Conservation (phyloP, 306 rosid genomes). For the Lathyrus aphaca region DNA sequence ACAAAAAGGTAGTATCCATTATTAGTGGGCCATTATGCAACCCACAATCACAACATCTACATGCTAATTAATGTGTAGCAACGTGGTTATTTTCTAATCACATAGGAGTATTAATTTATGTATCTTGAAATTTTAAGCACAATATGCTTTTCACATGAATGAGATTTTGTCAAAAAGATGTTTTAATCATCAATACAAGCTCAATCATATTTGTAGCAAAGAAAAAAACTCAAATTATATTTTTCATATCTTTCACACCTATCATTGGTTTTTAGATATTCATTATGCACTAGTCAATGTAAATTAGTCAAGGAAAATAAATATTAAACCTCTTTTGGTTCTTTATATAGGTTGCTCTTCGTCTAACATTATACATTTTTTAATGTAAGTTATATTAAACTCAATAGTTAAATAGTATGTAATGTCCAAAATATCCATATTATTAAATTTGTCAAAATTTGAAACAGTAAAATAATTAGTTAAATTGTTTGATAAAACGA, state of each 20-base stretch:
- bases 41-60: constrained; percentile 53
- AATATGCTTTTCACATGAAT: constrained; percentile 36
- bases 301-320: not conserved
- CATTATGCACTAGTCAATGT: constrained; percentile 39
- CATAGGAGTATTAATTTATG: not conserved
- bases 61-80: constrained; percentile 37
- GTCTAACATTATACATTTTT: too few relatives aligned
- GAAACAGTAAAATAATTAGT: too few relatives aligned
- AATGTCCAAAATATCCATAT: too few relatives aligned
- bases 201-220: not conserved
- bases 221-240: constrained; percentile 36
- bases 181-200: constrained; percentile 41
- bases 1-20: constrained; percentile 27
- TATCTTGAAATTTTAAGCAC: constrained; percentile 30
- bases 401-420: too few relatives aligned
- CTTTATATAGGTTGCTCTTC: too few relatives aligned
- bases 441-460: too few relatives aligned
- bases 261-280: constrained; percentile 42
- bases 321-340: too few relatives aligned
- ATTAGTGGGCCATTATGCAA: constrained; percentile 55
- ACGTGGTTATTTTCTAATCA: constrained; percentile 41
- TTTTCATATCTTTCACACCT: constrained; percentile 49
- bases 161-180: constrained; percentile 46
- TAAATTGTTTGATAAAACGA: too few relatives aligned
- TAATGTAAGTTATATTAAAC: too few relatives aligned